Percentiles rank a stretch among this genome's conserved stretches.
Evolutionary conservation across 495 filamentous ascomycete genomes (phyloP).

Genomic region (Neurospora discreta): DNA sequence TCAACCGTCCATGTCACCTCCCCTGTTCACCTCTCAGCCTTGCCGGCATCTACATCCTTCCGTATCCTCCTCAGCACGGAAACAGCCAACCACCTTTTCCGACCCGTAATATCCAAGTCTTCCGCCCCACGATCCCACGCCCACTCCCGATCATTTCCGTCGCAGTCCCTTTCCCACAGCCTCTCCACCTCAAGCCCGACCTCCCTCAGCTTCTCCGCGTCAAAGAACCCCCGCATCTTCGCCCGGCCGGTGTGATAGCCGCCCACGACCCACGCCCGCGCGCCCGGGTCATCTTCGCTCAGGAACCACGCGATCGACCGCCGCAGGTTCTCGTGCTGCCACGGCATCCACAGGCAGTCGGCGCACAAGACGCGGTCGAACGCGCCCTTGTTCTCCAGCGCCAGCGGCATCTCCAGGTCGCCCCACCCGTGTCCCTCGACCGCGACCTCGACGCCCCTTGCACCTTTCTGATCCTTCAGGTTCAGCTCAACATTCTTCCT

Average conservation of each 20-base stretch:
- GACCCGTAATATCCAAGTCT: constrained; percentile 41
- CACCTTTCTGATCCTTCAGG: constrained; percentile 6
- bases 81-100: constrained; percentile 71
- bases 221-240: constrained; percentile 64
- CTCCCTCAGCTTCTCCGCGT: constrained; percentile 36
- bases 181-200: constrained; percentile 55
- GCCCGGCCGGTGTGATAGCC: constrained; percentile 78
- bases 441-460: constrained; percentile 32
- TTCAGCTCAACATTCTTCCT: constrained; percentile 43
- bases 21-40: not conserved
- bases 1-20: not conserved
- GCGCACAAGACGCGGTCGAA: constrained; percentile 67
- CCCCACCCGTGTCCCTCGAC: constrained; percentile 72
- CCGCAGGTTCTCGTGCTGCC: constrained; percentile 62
- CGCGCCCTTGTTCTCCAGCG: constrained; percentile 30
- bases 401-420: constrained; percentile 42
- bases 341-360: constrained; percentile 81
- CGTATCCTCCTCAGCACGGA: constrained; percentile 39
- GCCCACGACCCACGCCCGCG: constrained; percentile 55
- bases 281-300: constrained; percentile 24
- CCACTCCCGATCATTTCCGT: constrained; percentile 60
- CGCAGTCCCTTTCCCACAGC: constrained; percentile 65
- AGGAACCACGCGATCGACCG: constrained; percentile 66
- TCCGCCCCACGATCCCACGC: constrained; percentile 48
- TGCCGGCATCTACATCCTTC: not conserved